Evolutionary conservation across 164 flowering plant species (phyloP).

Genomic region (Annona cherimola): DNA sequence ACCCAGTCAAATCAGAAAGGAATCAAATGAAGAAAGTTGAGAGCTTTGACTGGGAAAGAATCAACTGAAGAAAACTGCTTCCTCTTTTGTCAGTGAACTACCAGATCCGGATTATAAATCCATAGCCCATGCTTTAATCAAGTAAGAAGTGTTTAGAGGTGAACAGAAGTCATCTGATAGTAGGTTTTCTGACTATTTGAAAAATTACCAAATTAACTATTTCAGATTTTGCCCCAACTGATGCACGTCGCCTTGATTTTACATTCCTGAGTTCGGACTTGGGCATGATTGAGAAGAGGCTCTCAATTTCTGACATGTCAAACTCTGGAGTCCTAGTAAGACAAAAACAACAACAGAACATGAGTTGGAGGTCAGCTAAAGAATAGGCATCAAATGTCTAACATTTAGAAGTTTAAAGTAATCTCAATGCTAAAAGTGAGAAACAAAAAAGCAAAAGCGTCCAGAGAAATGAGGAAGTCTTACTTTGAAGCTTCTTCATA

Average conservation of each 20-base stretch:
- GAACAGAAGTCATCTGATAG: neutral
- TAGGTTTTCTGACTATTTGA: neutral
- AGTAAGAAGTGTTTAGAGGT: neutral
- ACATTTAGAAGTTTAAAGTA: neutral
- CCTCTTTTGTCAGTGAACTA: no score
- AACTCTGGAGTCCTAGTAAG: slow-evolving; percentile 80
- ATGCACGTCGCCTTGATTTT: slow-evolving; percentile 44
- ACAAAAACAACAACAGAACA: slow-evolving; percentile 4
- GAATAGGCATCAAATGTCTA: neutral
- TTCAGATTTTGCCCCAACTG: slow-evolving; percentile 56
- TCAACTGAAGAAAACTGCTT: no score
- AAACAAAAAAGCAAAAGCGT: neutral
- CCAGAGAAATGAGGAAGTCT: neutral
- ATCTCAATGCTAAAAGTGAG: neutral
- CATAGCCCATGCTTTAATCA: neutral
- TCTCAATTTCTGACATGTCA: slow-evolving; percentile 92
- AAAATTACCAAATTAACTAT: slow-evolving; percentile 85
- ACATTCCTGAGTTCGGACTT: slow-evolving; percentile 46
- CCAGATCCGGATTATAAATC: no score
- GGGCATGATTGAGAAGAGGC: slow-evolving; percentile 80
- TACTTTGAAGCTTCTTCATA: slow-evolving; percentile 72
- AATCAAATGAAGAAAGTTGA: no score
- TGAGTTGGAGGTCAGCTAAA: neutral
- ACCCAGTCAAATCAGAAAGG: no score
- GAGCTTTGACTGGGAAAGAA: no score